phyloP scores from a whole-genome alignment of 106 monocot genomes.

The Dendrobium officinale region DNA sequence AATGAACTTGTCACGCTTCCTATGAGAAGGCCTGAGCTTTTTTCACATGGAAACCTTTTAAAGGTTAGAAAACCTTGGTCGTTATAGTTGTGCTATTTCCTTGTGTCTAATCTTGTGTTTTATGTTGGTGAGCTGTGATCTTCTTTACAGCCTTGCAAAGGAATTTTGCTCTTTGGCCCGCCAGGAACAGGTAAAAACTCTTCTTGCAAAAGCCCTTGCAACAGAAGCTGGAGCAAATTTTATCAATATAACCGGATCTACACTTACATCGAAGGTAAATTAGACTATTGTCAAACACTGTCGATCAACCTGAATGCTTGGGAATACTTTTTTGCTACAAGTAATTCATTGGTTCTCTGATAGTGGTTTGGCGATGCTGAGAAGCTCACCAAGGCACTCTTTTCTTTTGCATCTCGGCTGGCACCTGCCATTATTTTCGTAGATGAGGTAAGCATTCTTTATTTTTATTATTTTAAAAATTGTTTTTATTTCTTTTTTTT shows the following conservation, averaged over 20 bases:
- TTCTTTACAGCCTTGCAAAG: constrained; percentile 90
- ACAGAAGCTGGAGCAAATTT: constrained; percentile 99
- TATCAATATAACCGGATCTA: constrained; percentile 89
- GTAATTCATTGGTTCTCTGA: constrained; percentile 4
- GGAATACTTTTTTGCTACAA: neutral
- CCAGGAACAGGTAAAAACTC: constrained; percentile 99
- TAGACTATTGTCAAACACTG: neutral
- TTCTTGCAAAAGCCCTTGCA: constrained; percentile 99
- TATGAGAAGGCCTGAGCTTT: constrained; percentile 96
- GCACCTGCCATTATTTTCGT: constrained; percentile 99
- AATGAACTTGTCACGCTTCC: constrained; percentile 94
- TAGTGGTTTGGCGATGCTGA: constrained; percentile 99
- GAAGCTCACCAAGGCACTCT: constrained; percentile 96
- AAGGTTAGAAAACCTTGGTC: constrained; percentile 30
- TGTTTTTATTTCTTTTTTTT: neutral
- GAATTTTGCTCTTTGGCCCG: constrained; percentile 95
- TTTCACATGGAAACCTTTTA: constrained; percentile 89
- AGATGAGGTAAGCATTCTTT: constrained; percentile 65
- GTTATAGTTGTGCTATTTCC: neutral
- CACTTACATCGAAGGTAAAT: constrained; percentile 87
- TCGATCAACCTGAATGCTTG: neutral
- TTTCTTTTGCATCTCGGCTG: constrained; percentile 84
- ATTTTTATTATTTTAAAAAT: neutral
- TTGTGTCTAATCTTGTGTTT: neutral
- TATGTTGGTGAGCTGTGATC: too few species aligned